phyloP scores from a whole-genome alignment of 2,329 filamentous ascomycete genomes.

The Diaporthe sp. region DNA sequence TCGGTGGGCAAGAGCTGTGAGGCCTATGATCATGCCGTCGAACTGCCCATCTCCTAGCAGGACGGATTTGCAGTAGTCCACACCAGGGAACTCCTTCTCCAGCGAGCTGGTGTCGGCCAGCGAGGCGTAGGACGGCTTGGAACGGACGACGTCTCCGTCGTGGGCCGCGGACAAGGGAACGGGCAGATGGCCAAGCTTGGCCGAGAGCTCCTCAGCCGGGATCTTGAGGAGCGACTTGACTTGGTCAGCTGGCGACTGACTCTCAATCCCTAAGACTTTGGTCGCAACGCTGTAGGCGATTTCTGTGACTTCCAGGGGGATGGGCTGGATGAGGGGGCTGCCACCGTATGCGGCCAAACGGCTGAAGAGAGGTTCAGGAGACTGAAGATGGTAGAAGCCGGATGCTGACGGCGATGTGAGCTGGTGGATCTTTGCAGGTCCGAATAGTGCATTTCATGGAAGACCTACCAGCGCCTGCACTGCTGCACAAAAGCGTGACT shows the following conservation, averaged over 20 bases:
- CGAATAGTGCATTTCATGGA: background rate
- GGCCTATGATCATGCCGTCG: constrained; percentile 36
- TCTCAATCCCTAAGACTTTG: constrained; percentile 63
- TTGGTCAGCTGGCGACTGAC: constrained; percentile 65
- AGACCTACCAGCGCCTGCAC: constrained; percentile 60
- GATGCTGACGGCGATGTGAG: constrained; percentile 26
- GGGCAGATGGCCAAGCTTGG: constrained; percentile 29
- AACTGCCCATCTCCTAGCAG: constrained; percentile 36
- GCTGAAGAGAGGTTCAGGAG: constrained; percentile 36
- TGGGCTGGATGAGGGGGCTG: constrained; percentile 35
- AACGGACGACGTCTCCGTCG: constrained; percentile 40
- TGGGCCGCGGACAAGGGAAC: constrained; percentile 37
- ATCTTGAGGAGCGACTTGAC: constrained; percentile 40
- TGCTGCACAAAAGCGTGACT: constrained; percentile 59
- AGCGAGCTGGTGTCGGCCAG: constrained; percentile 30
- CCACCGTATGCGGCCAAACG: constrained; percentile 35
- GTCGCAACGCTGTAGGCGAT: constrained; percentile 53
- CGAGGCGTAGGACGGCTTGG: constrained; percentile 23
- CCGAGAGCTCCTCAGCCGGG: constrained; percentile 33
- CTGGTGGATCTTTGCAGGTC: background rate
- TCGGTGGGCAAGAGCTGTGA: constrained; percentile 25
- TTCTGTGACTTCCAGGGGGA: constrained; percentile 26
- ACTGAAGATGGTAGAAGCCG: constrained; percentile 37
- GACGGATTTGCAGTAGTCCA: constrained; percentile 35
- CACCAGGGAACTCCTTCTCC: constrained; percentile 28